Conservation (phyloP, 108 stramenopile species). For the Schizochytrium sp. region DNA sequence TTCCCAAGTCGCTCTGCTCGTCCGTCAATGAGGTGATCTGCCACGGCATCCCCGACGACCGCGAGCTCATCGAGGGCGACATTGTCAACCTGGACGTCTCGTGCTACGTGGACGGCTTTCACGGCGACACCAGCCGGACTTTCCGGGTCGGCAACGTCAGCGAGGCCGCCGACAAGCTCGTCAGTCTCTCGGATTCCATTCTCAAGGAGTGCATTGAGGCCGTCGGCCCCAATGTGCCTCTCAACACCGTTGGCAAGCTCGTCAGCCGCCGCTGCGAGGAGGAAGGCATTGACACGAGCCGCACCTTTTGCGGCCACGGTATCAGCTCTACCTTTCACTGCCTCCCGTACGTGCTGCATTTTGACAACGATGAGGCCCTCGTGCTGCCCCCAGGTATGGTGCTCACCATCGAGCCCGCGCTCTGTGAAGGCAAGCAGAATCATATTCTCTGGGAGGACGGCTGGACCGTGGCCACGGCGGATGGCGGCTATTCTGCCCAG, state of each 20-base stretch:
- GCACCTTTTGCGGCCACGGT: conserved; percentile 89
- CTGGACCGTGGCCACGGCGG: conserved; percentile 88
- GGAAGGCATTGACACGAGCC: conserved; percentile 64
- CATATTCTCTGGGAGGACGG: conserved; percentile 85
- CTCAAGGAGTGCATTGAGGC: conserved; percentile 37
- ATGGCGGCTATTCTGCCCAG: conserved; percentile 83
- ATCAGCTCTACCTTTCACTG: conserved; percentile 85
- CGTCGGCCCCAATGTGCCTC: conserved; percentile 59
- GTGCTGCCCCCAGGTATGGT: conserved; percentile 79
- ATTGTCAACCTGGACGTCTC: conserved; percentile 93
- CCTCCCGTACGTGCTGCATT: conserved; percentile 88
- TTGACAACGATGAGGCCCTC: conserved; percentile 66
- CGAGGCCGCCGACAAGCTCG: not conserved
- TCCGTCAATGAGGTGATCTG: conserved; percentile 97
- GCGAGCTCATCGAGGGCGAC: conserved; percentile 73
- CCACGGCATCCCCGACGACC: conserved; percentile 95
- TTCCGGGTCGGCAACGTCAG: conserved; percentile 67
- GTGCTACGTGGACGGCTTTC: conserved; percentile 77
- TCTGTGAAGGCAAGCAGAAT: conserved; percentile 76
- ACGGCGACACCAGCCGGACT: conserved; percentile 97
- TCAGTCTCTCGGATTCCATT: conserved; percentile 29
- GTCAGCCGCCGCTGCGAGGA: conserved; percentile 70
- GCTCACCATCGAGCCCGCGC: conserved; percentile 99
- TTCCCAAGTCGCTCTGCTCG: conserved; percentile 94
- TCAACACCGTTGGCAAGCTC: conserved; percentile 82